phyloP scores from a whole-genome alignment of 495 filamentous ascomycete genomes.

The Penicillium coffeae region DNA sequence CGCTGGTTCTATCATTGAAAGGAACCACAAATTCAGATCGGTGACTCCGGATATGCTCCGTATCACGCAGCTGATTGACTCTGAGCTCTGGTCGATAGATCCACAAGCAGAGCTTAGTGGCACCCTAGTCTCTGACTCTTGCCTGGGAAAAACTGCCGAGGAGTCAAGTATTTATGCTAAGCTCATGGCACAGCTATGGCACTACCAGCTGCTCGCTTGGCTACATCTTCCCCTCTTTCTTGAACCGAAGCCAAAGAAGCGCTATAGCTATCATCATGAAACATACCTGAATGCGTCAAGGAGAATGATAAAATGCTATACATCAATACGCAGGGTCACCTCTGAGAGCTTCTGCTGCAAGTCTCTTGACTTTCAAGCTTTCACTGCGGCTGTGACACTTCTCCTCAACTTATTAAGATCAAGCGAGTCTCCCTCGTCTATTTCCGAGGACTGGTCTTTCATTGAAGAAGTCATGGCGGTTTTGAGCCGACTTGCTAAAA shows the following conservation, averaged over 20 bases:
- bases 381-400: slow-evolving; percentile 46
- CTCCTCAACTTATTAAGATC: slow-evolving; percentile 39
- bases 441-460: background rate
- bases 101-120: slow-evolving; percentile 24
- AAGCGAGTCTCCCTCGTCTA: background rate
- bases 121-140: slow-evolving; percentile 22
- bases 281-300: slow-evolving; percentile 35
- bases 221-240: slow-evolving; percentile 53
- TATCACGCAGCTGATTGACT: slow-evolving; percentile 34
- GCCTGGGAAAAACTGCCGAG: slow-evolving; percentile 26
- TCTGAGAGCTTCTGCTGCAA: slow-evolving; percentile 38
- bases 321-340: slow-evolving; percentile 27
- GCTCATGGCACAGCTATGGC: slow-evolving; percentile 14
- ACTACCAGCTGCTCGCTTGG: slow-evolving; percentile 31
- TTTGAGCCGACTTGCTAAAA: slow-evolving; percentile 4
- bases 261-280: slow-evolving; percentile 33
- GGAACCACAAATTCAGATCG: slow-evolving; percentile 35
- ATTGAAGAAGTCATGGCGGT: slow-evolving; percentile 5
- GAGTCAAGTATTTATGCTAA: slow-evolving; percentile 2
- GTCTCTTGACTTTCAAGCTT: slow-evolving; percentile 49
- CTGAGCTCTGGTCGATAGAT: slow-evolving; percentile 4
- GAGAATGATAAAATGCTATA: slow-evolving; percentile 41
- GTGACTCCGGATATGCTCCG: slow-evolving; percentile 34
- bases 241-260: slow-evolving; percentile 31
- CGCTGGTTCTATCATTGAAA: slow-evolving; percentile 44